These are phyloP conservation scores for Coleophoma crateriformis DNA, from an alignment of 2,329 filamentous ascomycete genomes.

Conservation along the genomic window DNA sequence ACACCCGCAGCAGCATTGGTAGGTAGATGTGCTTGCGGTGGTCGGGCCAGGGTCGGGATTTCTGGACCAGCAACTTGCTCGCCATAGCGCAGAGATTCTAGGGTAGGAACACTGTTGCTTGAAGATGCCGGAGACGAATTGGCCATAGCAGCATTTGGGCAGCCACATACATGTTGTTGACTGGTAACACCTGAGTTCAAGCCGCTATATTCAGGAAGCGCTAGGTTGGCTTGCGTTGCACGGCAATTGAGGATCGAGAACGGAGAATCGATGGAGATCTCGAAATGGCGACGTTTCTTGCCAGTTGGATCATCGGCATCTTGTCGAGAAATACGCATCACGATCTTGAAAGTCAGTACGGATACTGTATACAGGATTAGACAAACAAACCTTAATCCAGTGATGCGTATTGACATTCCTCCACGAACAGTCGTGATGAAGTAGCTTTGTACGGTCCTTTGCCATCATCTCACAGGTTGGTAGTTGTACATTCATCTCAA, in stretches of 20 bases:
- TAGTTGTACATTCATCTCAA: constrained; percentile 70
- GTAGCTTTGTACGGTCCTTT: constrained; percentile 49
- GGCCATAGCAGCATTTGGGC: constrained; percentile 49
- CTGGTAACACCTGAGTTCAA: constrained; percentile 35
- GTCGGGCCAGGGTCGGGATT: constrained; percentile 32
- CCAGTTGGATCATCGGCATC: constrained; percentile 53
- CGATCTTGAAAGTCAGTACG: constrained; percentile 45
- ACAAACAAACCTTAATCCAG: constrained; percentile 62
- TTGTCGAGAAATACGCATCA: constrained; percentile 66
- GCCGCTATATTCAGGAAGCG: constrained; percentile 62
- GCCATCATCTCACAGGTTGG: constrained; percentile 66
- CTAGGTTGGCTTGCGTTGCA: constrained; percentile 65
- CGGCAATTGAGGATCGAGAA: constrained; percentile 71
- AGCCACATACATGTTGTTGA: constrained; percentile 49
- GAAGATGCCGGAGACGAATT: constrained; percentile 28
- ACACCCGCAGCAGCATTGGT: constrained; percentile 13
- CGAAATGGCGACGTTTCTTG: constrained; percentile 63
- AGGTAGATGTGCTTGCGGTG: constrained; percentile 40
- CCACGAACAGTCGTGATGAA: constrained; percentile 71
- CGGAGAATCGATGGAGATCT: constrained; percentile 73
- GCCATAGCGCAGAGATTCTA: constrained; percentile 31
- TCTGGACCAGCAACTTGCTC: constrained; percentile 6
- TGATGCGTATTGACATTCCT: constrained; percentile 71
- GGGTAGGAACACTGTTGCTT: constrained; percentile 37
- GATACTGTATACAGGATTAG: not conserved